These are phyloP conservation scores for Parasitella parasitica DNA, from an alignment of 371 early-diverging fungal genomes.

Conservation along the genomic window DNA sequence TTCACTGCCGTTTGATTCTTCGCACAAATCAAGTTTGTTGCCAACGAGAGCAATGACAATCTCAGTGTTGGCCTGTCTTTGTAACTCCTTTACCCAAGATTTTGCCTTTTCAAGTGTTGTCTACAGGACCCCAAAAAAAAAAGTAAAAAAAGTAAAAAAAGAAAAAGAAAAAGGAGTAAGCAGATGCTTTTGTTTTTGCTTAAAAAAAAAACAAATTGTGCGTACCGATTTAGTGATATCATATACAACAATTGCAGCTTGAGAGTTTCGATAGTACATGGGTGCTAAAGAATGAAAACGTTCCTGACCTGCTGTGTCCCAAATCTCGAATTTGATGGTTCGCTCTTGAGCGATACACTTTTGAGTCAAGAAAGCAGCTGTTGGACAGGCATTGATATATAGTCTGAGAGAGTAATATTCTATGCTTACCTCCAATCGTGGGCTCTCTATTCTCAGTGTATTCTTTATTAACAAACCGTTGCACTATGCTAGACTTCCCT, in stretches of 20 bases:
- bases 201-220: too few species aligned
- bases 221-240: constrained; percentile 87
- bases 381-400: too few species aligned
- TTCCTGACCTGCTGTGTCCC: constrained; percentile 95
- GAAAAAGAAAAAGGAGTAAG: not conserved
- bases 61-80: constrained; percentile 91
- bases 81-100: constrained; percentile 98
- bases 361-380: constrained; percentile 82
- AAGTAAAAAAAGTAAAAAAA: not conserved
- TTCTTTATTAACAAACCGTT: constrained; percentile 89
- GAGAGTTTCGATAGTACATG: constrained; percentile 98
- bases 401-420: too few species aligned
- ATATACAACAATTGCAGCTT: constrained; percentile 94
- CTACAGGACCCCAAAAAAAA: constrained; percentile 33
- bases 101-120: constrained; percentile 96
- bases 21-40: constrained; percentile 87
- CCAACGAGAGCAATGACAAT: constrained; percentile 97
- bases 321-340: constrained; percentile 83
- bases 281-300: constrained; percentile 95
- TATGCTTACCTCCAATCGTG: constrained; percentile 86
- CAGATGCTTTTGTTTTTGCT: too few species aligned
- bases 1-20: constrained; percentile 59
- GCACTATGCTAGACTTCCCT: constrained; percentile 79
- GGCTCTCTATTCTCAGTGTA: constrained; percentile 95
- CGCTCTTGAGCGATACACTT: constrained; percentile 63